Base-by-base conservation (phyloP, 2,329 filamentous ascomycete species). In the Teratosphaeria nubilosa region DNA sequence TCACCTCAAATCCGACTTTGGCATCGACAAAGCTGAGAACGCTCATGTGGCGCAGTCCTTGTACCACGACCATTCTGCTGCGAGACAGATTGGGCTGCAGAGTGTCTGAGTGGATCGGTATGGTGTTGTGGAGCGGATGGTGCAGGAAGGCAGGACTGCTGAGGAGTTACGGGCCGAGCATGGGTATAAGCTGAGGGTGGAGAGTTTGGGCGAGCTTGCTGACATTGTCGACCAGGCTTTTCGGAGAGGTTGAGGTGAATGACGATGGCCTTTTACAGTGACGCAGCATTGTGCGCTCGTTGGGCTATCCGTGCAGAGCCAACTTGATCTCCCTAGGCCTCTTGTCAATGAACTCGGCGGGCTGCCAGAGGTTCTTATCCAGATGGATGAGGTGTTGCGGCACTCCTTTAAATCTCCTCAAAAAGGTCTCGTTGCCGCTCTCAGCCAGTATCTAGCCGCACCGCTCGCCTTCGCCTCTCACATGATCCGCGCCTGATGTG, bases 41-140 rank as follows among this genome's bases (percentile, higher is more conserved):
- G 67, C 88, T 62, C 86, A 88, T 68, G 86, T 86, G 0, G 87
- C 87, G 55, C 80, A 87, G 71, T 86, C 84, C 61, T 72, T 88
- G 69, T 78, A 77, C 45, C 82, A 86, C 62, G 87, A 90, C 65
- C 86, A 89, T 70, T 78, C 81, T 5, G 84, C 87, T 0, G 83
- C 84, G 2, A 81, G 80, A 71, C 69, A 81, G 67, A 65, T 84
- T 20, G 85, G 82, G 1, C 68, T 90, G 41, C 77, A 76, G 63
- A 84, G 80, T 58, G 80, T 80, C n/a, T 90, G 85, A 85, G 88
- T 90, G 65, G 79, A 79, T 58, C 73, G 84, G 41, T 76, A 77
- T 0, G 80, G 75, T 0, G 65, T 70, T 6, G 78, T 20, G n/a
- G 20, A 48, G 41, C 41, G n/a, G 20, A 48, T 48, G 75, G 0